Evolutionary conservation across 2,329 filamentous ascomycete species (phyloP).

Genomic region (Raffaelea ambrosiae): DNA sequence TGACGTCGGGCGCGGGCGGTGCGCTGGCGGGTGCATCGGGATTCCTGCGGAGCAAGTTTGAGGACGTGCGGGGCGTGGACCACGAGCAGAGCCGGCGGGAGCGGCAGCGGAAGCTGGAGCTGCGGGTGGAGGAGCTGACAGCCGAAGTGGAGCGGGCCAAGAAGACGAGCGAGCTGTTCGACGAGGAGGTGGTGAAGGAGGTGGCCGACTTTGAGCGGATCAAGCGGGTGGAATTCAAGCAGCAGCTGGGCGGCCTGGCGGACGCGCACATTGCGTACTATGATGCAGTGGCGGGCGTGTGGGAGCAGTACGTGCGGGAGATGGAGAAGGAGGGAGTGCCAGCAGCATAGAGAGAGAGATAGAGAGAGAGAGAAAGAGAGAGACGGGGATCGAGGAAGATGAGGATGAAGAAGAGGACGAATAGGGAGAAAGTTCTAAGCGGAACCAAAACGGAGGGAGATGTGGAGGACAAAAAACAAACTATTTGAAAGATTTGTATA

Average conservation of each 20-base stretch:
- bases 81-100: conserved; percentile 88
- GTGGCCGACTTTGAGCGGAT: conserved; percentile 93
- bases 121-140: conserved; percentile 86
- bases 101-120: conserved; percentile 78
- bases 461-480: too few relatives aligned
- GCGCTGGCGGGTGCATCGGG: conserved; percentile 65
- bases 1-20: conserved; percentile 7
- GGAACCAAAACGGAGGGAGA: too few relatives aligned
- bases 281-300: conserved; percentile 66
- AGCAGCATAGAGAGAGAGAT: conserved; percentile 10
- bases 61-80: conserved; percentile 93
- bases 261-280: conserved; percentile 86
- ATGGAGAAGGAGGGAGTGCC: conserved; percentile 62
- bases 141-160: conserved; percentile 82
- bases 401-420: too few relatives aligned
- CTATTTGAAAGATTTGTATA: too few relatives aligned
- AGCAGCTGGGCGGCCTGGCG: conserved; percentile 73
- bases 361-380: not conserved
- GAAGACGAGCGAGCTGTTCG: conserved; percentile 82
- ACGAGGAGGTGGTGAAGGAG: conserved; percentile 91
- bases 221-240: conserved; percentile 86
- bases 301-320: conserved; percentile 83
- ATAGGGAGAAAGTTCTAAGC: too few relatives aligned
- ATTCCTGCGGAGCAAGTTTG: conserved; percentile 88
- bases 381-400: too few relatives aligned